These are phyloP conservation scores for Boeremia lycopersici DNA, from an alignment of 2,329 filamentous ascomycete species.

Conservation along the genomic window DNA sequence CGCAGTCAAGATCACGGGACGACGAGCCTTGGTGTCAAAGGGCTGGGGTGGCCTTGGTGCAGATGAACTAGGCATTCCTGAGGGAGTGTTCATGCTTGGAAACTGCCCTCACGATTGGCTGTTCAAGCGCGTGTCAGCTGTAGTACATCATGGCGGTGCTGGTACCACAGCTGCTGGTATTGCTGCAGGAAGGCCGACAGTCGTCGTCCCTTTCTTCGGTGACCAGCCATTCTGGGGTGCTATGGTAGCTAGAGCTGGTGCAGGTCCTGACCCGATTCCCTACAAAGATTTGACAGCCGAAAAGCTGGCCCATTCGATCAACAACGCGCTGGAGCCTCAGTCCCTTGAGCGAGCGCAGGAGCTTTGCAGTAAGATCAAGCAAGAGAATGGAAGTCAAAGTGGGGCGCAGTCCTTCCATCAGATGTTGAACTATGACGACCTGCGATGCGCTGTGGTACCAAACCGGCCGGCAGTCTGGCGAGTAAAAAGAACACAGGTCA, in stretches of 20 bases:
- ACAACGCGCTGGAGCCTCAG: slow-evolving; percentile 46
- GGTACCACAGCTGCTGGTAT: slow-evolving; percentile 90
- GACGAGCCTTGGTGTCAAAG: slow-evolving; percentile 82
- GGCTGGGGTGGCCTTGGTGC: slow-evolving; percentile 87
- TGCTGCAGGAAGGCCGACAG: slow-evolving; percentile 76
- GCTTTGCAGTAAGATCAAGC: slow-evolving; percentile 45
- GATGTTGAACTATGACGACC: slow-evolving; percentile 46
- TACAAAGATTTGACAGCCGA: slow-evolving; percentile 50
- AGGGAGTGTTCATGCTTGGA: slow-evolving; percentile 80
- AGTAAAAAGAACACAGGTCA: slow-evolving; percentile 46
- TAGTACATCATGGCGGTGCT: slow-evolving; percentile 87
- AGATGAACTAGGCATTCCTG: slow-evolving; percentile 67
- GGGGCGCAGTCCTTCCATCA: slow-evolving; percentile 48
- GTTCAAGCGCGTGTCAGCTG: slow-evolving; percentile 78
- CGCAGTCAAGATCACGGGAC: slow-evolving; percentile 60
- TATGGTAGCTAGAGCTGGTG: slow-evolving; percentile 50
- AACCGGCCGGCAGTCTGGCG: slow-evolving; percentile 47
- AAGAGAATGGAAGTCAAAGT: slow-evolving; percentile 45
- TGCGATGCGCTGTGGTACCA: slow-evolving; percentile 43
- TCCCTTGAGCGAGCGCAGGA: slow-evolving; percentile 46
- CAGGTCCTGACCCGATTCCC: slow-evolving; percentile 48
- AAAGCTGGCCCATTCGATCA: slow-evolving; percentile 46
- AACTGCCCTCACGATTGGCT: slow-evolving; percentile 91
- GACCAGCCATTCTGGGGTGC: slow-evolving; percentile 52
- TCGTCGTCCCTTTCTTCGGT: slow-evolving; percentile 79